Base-by-base conservation (phyloP, 768 basidiomycete species). In the Suillus luteus region DNA sequence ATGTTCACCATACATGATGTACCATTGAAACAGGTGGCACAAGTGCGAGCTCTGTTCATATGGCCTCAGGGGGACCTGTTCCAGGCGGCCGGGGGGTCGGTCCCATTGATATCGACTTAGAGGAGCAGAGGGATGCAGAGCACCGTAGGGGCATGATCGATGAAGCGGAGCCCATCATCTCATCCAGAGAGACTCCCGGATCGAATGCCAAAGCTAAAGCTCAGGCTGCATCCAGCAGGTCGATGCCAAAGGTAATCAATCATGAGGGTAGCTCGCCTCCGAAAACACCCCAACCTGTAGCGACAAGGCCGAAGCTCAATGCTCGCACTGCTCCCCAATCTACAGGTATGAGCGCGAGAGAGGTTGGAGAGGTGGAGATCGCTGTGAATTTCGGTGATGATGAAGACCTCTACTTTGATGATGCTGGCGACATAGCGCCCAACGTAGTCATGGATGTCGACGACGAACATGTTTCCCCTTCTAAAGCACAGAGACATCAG, bases 41-140 rank as follows among this genome's bases (percentile, higher is more conserved):
- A 10, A 58, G 40, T 24, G 17, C 57, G 24, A 27, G 57, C 17
- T 40, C 57, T 24, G 24, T 41, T 15, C 19, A 11, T 24, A 38
- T n/a, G 10, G n/a, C 62, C 52, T 65, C 64, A 33, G 66, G 76
- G 35, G 52, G 75, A 67, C 71, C 72, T 65, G 55, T 79, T 64
- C 70, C 69, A 38, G 71, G 74, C 41, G 74, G 73, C 63, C 70
- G 72, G 46, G 66, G 76, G 35, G 40, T 75, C 5, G 74, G 72
- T 3, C 55, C 9, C 8, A 63, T 74, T 10, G 66, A 72, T n/a
- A 15, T 70, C 11, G 67, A 71, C 5, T 49, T 48, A 4, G 76
- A 77, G 5, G 67, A 72, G 54, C 40, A 27, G 10, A 69, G 68
- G 6, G 69, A 76, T 35, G 57, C 48, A 8, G 63, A 64, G 12